A percentile compares a stretch with the other conserved stretches of the same genome.
Evolutionary conservation across 2,329 filamentous ascomycete genomes (phyloP).

Genomic region (Aspergillus jensenii): DNA sequence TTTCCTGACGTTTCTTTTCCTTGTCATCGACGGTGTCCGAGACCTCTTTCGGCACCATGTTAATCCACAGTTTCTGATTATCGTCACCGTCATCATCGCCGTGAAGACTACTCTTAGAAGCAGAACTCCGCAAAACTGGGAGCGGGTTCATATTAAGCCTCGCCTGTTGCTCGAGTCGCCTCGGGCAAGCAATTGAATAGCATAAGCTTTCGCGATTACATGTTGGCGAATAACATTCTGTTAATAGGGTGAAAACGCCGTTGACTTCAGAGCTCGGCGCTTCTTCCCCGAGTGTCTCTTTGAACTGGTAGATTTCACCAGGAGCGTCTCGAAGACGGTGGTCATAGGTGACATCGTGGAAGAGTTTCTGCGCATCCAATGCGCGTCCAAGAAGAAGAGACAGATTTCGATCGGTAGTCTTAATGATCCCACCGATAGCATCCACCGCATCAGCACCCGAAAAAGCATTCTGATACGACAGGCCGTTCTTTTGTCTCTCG

Average conservation of each 20-base stretch:
- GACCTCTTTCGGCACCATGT: slow-evolving; percentile 92
- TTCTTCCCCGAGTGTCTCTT: slow-evolving; percentile 81
- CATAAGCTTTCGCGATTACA: slow-evolving; percentile 94
- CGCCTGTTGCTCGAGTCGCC: slow-evolving; percentile 91
- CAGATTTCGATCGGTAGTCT: slow-evolving; percentile 92
- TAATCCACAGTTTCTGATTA: slow-evolving; percentile 99
- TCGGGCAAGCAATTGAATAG: slow-evolving; percentile 95
- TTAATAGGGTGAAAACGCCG: slow-evolving; percentile 92
- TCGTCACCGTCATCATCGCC: slow-evolving; percentile 82
- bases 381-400: slow-evolving; percentile 87
- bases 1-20: slow-evolving; percentile 96
- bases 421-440: slow-evolving; percentile 92
- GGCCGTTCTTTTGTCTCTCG: slow-evolving; percentile 91
- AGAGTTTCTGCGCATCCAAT: slow-evolving; percentile 96
- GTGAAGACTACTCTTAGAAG: slow-evolving; percentile 70
- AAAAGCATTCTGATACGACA: slow-evolving; percentile 97
- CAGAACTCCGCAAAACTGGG: slow-evolving; percentile 74
- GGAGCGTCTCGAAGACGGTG: slow-evolving; percentile 92
- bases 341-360: slow-evolving; percentile 98
- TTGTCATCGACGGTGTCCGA: slow-evolving; percentile 84
- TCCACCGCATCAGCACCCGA: slow-evolving; percentile 95
- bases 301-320: slow-evolving; percentile 94
- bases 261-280: slow-evolving; percentile 73
- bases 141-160: slow-evolving; percentile 90
- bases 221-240: slow-evolving; percentile 96